Base-by-base conservation (phyloP, 1,284 basidiomycete genomes). In the Microbotryomycetes sp. region DNA sequence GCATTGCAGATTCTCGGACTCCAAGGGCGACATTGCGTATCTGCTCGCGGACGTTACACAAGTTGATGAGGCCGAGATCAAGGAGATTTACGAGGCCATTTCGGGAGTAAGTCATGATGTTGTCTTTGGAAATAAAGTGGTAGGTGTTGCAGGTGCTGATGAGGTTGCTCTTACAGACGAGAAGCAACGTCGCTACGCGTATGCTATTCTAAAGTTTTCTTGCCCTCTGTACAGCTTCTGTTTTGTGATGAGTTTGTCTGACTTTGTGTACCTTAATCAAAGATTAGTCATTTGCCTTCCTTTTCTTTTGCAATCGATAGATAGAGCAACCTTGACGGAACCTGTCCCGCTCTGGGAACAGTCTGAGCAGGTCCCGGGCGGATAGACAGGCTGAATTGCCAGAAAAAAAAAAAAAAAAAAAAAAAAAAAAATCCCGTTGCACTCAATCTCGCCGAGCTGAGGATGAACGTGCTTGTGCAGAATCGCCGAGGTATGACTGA, bases 11-110 rank as follows among this genome's bases (percentile, higher is more conserved):
- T 3, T 9, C 13, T 26, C 24, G 5, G 67, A 57, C 21, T 92
- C 89, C 57, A 91, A 91, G 78, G 91, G 91, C 69, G 92, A 94
- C 68, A 81, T 94, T 57, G 94, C 92, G 23, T 96, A 94, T 76
- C 82, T 97, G 67, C 87, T 97, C 84, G 92, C 91, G 21, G 94
- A 99, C 77, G 94, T 98, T 70, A 85, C 88, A 31, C 85, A 91
- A 68, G 92, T 97, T 69, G 88, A 86, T 72, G 83, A 86, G 66
- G 79, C 81, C 61, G 91, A 97, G 57, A 81, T 97, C 65, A 85
- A 85, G 73, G 85, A 81, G 71, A 82, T 99, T 53, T 88, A 86
- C 78, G 86, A 88, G 68, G 80, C 83, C 52, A 94, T 99, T 46
- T 54, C 64, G 3, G 29, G 61, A 41, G 63, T 65, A 23, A 45